Evolutionary conservation across 2,329 filamentous ascomycete species (phyloP), one percentile per base, ranked within the genome.

Genomic region (Nannizziopsis arthrosporioides): DNA sequence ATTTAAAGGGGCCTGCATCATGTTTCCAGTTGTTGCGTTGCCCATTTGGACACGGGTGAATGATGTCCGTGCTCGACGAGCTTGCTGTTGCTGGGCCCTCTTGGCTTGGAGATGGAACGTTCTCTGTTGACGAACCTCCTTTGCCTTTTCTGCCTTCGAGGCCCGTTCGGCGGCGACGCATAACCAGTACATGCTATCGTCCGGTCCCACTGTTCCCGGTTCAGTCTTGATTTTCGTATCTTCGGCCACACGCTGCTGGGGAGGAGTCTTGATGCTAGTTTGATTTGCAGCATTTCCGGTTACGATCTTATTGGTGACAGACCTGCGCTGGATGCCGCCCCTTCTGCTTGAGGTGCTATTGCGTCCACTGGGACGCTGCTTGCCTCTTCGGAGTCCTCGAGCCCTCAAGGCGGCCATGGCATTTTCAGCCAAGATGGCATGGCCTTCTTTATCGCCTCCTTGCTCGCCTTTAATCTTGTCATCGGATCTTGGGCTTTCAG

Each of bases 161-260:
- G 17, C 37, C 3, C 3, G 8, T 27, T 42, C 12, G 5, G 45
- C 38, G 1, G 27, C 38, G 15, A 19, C n/a, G 45, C 45, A 47
- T 6, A 47, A 14, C 38, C 38, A 47, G 19, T 35, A 47, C 45
- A 47, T 42, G 11, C 30, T 37, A 12, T 47, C 35, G 2, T 36
- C 22, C 1, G 38, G 38, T n/a, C 42, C 38, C 11, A 41, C 30
- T n/a, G 45, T 14, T 8, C n/a, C 7, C 14, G n/a, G 6, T 37
- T 37, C 35, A n/a, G 10, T 27, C 22, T 27, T 27, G 7, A 27
- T 27, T 27, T 27, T 7, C 22, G 22, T 27, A 27, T 27, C 7
- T 3, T 27, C 22, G 22, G 4, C 7, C 22, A 27, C 7, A 27
- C 3, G 3, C 22, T 27, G 22, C 4, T 27, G 4, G 7, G 22